Evolutionary conservation across 768 basidiomycete genomes (phyloP).

Genomic region (Tylopilus intermedius): DNA sequence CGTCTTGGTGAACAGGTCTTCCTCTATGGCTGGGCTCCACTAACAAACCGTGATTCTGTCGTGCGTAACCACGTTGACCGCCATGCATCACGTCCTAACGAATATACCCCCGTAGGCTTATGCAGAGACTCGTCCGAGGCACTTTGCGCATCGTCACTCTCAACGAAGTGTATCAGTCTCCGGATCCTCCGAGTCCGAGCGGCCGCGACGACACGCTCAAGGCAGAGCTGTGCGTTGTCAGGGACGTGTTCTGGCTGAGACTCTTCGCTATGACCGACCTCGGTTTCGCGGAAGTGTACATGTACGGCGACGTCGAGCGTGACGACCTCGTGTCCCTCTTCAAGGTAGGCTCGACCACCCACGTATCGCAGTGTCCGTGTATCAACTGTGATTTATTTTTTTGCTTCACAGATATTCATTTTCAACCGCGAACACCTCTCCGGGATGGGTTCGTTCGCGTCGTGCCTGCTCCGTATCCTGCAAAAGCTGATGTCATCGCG

Average conservation of each 20-base stretch:
- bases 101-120: not conserved
- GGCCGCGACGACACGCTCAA: not conserved
- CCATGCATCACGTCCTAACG: not conserved
- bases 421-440: not conserved
- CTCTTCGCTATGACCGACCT: not conserved
- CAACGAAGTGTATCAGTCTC: not conserved
- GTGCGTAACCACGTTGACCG: no score
- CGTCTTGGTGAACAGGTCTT: not conserved
- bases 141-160: not conserved
- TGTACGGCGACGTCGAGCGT: not conserved
- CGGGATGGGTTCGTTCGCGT: not conserved
- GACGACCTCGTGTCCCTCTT: not conserved
- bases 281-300: not conserved
- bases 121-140: not conserved
- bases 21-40: no score
- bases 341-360: not conserved
- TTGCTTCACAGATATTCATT: not conserved
- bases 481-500: not conserved
- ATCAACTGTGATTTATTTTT: not conserved
- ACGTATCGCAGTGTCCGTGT: not conserved
- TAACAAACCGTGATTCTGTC: no score
- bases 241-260: not conserved
- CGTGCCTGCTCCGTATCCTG: not conserved
- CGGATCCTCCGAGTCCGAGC: not conserved
- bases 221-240: not conserved